Evolutionary conservation across 371 early-diverging fungal species (phyloP).

Genomic region (Basidiobolus meristosporus): DNA sequence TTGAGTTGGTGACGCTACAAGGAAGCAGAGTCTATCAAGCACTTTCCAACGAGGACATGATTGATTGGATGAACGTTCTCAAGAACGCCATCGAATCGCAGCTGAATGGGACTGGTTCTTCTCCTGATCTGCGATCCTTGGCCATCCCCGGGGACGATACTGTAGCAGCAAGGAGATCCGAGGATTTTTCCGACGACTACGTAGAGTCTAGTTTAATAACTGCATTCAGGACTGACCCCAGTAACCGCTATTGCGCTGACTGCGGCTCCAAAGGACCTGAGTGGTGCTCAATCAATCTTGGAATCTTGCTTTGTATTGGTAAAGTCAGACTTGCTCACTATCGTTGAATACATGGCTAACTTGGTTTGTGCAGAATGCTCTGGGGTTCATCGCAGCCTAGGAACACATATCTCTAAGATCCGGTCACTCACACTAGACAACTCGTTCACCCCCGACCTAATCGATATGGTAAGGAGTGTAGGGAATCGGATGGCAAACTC

Average conservation of each 20-base stretch:
- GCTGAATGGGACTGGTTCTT: constrained; percentile 28
- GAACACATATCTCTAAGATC: constrained; percentile 79
- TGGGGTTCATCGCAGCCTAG: constrained; percentile 88
- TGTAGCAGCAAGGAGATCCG: too few species aligned
- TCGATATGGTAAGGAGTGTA: not conserved
- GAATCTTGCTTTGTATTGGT: constrained; percentile 62
- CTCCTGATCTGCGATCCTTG: not conserved
- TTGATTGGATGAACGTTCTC: constrained; percentile 43
- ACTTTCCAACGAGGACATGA: constrained; percentile 41
- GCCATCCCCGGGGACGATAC: too few species aligned
- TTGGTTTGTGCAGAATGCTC: constrained; percentile 95
- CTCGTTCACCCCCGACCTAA: constrained; percentile 3
- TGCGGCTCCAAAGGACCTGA: constrained; percentile 65
- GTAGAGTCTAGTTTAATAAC: too few species aligned
- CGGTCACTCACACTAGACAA: constrained; percentile 64
- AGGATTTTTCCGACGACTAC: too few species aligned
- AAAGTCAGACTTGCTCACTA: too few species aligned
- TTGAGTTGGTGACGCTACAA: constrained; percentile 49
- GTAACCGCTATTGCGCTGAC: constrained; percentile 64
- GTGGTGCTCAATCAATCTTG: constrained; percentile 89
- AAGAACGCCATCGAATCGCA: constrained; percentile 46
- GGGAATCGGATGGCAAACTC: constrained; percentile 1
- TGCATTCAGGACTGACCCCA: too few species aligned
- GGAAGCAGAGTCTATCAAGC: constrained; percentile 51
- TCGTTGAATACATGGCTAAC: too few species aligned